Percentiles rank a stretch among this genome's conserved stretches.
Evolutionary conservation across 2,329 filamentous ascomycete species (phyloP).

Genomic region (Pseudocercospora fuligena): DNA sequence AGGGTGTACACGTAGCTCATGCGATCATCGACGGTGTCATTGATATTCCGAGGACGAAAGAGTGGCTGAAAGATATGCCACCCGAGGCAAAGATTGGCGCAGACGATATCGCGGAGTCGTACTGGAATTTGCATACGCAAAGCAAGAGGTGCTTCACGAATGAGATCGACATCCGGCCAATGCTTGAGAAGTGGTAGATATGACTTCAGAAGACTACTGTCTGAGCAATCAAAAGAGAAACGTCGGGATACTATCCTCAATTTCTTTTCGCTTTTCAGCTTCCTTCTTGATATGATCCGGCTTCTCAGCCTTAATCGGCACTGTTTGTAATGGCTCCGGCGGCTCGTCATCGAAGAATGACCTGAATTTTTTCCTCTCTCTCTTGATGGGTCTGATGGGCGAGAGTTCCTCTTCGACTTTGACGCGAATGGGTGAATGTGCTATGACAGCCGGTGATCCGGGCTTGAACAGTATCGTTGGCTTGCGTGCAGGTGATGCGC

Average conservation of each 20-base stretch:
- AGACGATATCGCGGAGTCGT: slow-evolving; percentile 85
- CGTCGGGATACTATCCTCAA: slow-evolving; percentile 46
- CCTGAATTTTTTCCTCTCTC: slow-evolving; percentile 3
- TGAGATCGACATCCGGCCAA: slow-evolving; percentile 80
- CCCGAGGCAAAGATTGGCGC: slow-evolving; percentile 73
- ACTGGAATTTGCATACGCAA: slow-evolving; percentile 84
- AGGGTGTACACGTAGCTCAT: slow-evolving; percentile 83
- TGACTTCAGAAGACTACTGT: neutral
- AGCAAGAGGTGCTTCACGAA: slow-evolving; percentile 78
- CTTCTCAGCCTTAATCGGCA: slow-evolving; percentile 35
- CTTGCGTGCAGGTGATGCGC: neutral
- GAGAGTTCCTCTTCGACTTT: slow-evolving; percentile 8
- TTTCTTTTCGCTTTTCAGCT: slow-evolving; percentile 35
- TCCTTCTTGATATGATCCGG: slow-evolving; percentile 12
- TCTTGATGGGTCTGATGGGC: neutral
- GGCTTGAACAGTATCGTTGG: neutral
- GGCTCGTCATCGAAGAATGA: neutral
- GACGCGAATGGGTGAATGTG: neutral
- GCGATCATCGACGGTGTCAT: slow-evolving; percentile 79
- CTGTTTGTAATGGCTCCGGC: neutral
- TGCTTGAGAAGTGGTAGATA: slow-evolving; percentile 79
- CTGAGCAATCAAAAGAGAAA: slow-evolving; percentile 46
- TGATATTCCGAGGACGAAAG: slow-evolving; percentile 74
- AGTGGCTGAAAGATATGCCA: slow-evolving; percentile 59
- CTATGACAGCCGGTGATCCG: neutral